Percentiles rank a stretch among this genome's conserved stretches.
phyloP scores from a whole-genome alignment of 2,329 filamentous ascomycete genomes.

The Fusarium fracticaudum region DNA sequence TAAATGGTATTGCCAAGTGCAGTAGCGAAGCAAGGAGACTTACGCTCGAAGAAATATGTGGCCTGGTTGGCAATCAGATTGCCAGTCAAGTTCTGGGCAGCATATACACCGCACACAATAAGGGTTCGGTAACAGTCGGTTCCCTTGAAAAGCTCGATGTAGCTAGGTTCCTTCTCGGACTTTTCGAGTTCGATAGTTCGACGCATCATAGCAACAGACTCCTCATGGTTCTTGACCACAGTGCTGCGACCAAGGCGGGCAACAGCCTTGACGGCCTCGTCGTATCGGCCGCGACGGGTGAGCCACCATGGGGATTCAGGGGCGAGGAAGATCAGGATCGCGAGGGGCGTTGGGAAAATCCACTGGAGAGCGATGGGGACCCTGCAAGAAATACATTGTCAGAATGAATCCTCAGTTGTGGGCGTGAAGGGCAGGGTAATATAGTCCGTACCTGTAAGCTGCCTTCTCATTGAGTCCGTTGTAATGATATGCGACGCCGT shows the following conservation, averaged over 20 bases:
- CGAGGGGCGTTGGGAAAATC: constrained; percentile 66
- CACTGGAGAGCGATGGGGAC: constrained; percentile 66
- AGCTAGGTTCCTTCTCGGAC: constrained; percentile 54
- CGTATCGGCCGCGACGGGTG: constrained; percentile 56
- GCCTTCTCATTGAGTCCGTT: constrained; percentile 41
- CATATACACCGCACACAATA: constrained; percentile 67
- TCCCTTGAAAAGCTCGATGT: constrained; percentile 63
- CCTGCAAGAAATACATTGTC: constrained; percentile 36
- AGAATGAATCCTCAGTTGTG: not conserved
- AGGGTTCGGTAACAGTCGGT: constrained; percentile 63
- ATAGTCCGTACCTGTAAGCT: constrained; percentile 30
- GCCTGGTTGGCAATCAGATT: constrained; percentile 71
- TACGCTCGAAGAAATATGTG: constrained; percentile 64
- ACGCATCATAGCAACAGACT: constrained; percentile 65
- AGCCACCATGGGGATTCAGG: constrained; percentile 66
- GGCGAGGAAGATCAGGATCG: constrained; percentile 60
- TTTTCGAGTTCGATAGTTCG: constrained; percentile 64
- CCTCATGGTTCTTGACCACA: not conserved
- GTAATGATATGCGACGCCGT: constrained; percentile 62
- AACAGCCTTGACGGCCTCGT: constrained; percentile 53
- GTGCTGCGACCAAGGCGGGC: not conserved
- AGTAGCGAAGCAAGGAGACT: not conserved
- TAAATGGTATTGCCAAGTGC: not conserved
- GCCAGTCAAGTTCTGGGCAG: constrained; percentile 67
- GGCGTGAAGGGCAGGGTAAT: not conserved